Conservation (phyloP, 148 eudicot genomes). For the Hydrangea macrophylla region DNA sequence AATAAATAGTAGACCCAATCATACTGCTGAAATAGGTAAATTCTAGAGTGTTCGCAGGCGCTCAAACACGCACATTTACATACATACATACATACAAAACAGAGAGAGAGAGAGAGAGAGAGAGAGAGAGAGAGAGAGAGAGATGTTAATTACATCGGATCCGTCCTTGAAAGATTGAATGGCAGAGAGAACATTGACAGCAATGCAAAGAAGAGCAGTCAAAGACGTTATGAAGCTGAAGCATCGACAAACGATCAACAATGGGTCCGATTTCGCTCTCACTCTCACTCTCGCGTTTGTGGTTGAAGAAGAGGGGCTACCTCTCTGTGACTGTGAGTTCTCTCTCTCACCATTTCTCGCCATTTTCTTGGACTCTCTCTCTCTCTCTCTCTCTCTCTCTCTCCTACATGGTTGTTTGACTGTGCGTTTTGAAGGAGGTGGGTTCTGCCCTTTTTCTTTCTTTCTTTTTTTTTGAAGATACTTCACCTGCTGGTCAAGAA, state of each 20-base stretch:
- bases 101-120: too few relatives aligned
- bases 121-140: background rate
- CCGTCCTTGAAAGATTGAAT: slow-evolving; percentile 64
- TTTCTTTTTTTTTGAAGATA: background rate
- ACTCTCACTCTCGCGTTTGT: slow-evolving; percentile 23
- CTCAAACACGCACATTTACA: background rate
- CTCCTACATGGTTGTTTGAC: background rate
- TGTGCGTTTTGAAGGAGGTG: background rate
- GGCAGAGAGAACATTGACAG: slow-evolving; percentile 70
- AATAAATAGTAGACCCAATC: background rate
- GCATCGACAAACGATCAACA: slow-evolving; percentile 56
- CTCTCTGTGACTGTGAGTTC: slow-evolving; percentile 18
- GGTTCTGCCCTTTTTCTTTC: too few relatives aligned
- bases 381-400: slow-evolving; percentile 19
- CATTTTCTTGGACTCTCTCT: slow-evolving; percentile 15
- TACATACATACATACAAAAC: background rate
- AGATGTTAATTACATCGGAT: slow-evolving; percentile 45
- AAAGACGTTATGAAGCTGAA: slow-evolving; percentile 67
- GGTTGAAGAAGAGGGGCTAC: background rate
- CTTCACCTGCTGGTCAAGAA: background rate
- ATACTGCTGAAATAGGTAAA: too few relatives aligned
- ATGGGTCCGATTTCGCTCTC: slow-evolving; percentile 48
- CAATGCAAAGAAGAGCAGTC: slow-evolving; percentile 64
- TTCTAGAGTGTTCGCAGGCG: too few relatives aligned
- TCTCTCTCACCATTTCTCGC: slow-evolving; percentile 25